Conservation (phyloP, 768 basidiomycete species). For the Psilocybe sp. region DNA sequence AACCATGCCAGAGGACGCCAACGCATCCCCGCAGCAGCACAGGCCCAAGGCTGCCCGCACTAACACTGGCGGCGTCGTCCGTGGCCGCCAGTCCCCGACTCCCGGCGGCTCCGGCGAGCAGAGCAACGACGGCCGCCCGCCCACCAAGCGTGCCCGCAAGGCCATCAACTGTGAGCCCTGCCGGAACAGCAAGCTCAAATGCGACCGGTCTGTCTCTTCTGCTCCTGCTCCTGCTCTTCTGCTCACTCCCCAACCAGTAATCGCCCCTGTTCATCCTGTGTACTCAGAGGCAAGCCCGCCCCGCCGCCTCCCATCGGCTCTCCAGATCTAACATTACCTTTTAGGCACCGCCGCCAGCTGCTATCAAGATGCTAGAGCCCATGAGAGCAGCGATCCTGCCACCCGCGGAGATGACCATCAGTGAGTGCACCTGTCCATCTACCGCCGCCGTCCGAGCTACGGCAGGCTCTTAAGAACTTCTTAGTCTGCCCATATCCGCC, state of each 20-base stretch:
- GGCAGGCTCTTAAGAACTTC: too few species aligned
- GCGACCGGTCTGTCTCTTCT: constrained; percentile 61
- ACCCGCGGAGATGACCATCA: constrained; percentile 61
- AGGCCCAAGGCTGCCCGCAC: constrained; percentile 41
- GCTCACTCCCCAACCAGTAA: constrained; percentile 48
- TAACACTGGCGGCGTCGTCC: constrained; percentile 39
- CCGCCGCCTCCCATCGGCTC: constrained; percentile 5
- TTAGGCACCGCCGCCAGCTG: constrained; percentile 77
- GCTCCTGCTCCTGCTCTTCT: constrained; percentile 2
- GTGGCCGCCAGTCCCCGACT: constrained; percentile 49
- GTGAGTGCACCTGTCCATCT: constrained; percentile 33
- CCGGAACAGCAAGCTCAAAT: constrained; percentile 84
- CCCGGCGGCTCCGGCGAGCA: constrained; percentile 39
- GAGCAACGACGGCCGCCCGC: constrained; percentile 54
- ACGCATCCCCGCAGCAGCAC: constrained; percentile 34
- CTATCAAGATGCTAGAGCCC: constrained; percentile 72
- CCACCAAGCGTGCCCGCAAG: constrained; percentile 80
- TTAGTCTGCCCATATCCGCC: too few species aligned
- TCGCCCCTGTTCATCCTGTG: constrained; percentile 86
- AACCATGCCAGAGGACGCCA: constrained; percentile 13
- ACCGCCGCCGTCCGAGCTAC: too few species aligned
- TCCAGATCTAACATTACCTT: constrained; percentile 20
- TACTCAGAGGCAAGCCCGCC: constrained; percentile 61
- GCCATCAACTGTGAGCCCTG: constrained; percentile 90
- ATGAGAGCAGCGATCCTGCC: constrained; percentile 49